A percentile compares a stretch with the other conserved stretches of the same genome.
Evolutionary conservation across 805 yeast genomes (phyloP).

Genomic region (Saccharomycopsis sp.): DNA sequence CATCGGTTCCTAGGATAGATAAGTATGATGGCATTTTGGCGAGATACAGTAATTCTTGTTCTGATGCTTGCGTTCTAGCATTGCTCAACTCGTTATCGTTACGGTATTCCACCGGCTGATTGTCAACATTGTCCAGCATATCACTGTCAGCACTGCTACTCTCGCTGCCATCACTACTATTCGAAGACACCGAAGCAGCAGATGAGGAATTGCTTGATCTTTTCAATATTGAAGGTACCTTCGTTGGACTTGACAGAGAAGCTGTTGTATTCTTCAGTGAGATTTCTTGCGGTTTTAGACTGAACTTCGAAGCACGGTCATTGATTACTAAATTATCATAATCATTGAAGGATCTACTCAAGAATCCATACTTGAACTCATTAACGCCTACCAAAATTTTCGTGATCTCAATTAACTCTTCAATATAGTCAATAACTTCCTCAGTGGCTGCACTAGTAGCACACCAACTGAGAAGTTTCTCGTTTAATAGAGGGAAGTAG

Average conservation of each 20-base stretch:
- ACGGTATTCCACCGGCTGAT: not conserved
- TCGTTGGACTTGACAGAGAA: not conserved
- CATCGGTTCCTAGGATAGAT: not conserved
- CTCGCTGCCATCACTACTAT: not conserved
- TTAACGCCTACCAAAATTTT: conserved; percentile 42
- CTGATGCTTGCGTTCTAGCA: not conserved
- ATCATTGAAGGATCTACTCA: conserved; percentile 40
- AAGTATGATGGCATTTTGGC: conserved; percentile 1
- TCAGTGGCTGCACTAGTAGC: conserved; percentile 44
- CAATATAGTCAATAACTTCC: conserved; percentile 44
- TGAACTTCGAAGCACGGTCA: conserved; percentile 17
- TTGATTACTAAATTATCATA: conserved; percentile 36
- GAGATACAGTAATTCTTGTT: not conserved
- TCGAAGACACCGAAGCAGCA: not conserved
- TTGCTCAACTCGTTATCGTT: not conserved
- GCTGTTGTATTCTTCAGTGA: not conserved
- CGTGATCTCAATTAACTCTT: conserved; percentile 37
- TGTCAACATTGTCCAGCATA: not conserved
- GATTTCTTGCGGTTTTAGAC: not conserved
- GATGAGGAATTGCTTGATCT: not conserved
- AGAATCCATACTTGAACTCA: conserved; percentile 44
- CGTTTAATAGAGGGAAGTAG: conserved; percentile 26
- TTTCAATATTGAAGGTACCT: not conserved
- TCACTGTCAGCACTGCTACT: not conserved
- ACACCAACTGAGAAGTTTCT: conserved; percentile 43